phyloP scores from a whole-genome alignment of 139 green algal species.

The Chlorella sp. region DNA sequence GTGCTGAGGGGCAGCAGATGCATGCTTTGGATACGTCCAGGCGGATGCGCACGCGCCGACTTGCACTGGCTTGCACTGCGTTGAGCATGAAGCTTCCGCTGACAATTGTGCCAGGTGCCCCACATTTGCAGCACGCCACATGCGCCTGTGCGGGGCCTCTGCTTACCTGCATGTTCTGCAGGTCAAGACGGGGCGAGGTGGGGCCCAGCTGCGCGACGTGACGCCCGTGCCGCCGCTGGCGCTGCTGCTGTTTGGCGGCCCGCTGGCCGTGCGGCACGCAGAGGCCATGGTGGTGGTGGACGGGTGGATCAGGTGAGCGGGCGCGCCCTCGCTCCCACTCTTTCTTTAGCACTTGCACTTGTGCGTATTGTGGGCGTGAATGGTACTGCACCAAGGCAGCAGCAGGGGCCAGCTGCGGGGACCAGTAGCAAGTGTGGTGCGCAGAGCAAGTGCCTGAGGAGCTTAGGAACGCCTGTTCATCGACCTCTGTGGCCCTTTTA shows the following conservation, averaged over 20 bases:
- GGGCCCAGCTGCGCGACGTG: conserved; percentile 81
- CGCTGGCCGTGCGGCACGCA: conserved; percentile 60
- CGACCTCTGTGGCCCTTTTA: no score
- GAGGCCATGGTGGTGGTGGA: conserved; percentile 63
- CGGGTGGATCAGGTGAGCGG: conserved; percentile 52
- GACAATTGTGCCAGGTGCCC: neutral
- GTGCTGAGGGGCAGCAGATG: neutral
- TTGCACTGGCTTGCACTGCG: neutral
- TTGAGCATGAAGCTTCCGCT: no score
- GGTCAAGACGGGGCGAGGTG: conserved; percentile 61
- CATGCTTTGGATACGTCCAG: neutral
- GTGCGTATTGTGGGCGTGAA: no score
- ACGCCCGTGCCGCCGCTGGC: conserved; percentile 66
- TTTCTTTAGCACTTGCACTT: no score
- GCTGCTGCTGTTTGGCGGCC: conserved; percentile 84
- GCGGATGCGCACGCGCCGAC: neutral
- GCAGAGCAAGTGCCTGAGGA: no score
- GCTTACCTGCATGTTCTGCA: conserved; percentile 18
- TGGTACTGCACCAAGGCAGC: no score
- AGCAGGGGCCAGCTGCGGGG: no score
- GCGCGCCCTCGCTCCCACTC: no score
- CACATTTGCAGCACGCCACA: neutral
- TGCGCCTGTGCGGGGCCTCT: neutral
- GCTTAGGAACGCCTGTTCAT: no score
- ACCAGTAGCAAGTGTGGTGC: no score